Evolutionary conservation across 164 flowering plant species (phyloP).

Genomic region (Berberis vulgaris): DNA sequence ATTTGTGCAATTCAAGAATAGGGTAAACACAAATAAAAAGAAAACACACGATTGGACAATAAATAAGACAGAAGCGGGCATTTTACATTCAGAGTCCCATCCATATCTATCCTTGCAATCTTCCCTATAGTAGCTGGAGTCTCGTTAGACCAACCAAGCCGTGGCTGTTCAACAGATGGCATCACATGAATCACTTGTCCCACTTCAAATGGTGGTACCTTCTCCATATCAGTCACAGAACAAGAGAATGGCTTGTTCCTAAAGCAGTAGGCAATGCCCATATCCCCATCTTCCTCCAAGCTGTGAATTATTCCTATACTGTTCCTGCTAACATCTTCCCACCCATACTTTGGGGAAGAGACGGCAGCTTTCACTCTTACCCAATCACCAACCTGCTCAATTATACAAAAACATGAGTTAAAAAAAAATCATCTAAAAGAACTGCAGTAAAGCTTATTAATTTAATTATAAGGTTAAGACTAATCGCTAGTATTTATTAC

Average conservation of each 20-base stretch:
- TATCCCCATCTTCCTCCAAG: slow-evolving; percentile 95
- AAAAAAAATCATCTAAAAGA: neutral
- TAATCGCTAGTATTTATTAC: slow-evolving; percentile 24
- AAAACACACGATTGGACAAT: neutral
- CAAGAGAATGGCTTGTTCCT: slow-evolving; percentile 89
- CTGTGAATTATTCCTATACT: slow-evolving; percentile 90
- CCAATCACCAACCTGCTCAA: slow-evolving; percentile 90
- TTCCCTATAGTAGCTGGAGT: slow-evolving; percentile 85
- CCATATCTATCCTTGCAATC: slow-evolving; percentile 87
- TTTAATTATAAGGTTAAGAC: neutral
- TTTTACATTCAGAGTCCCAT: slow-evolving; percentile 90
- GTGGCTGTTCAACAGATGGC: slow-evolving; percentile 75
- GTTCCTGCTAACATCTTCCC: slow-evolving; percentile 87
- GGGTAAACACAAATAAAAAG: neutral
- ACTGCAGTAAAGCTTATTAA: neutral
- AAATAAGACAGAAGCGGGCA: neutral
- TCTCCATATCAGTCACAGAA: slow-evolving; percentile 94
- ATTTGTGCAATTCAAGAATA: slow-evolving; percentile 1
- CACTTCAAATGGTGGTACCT: slow-evolving; percentile 75
- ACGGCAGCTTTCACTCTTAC: slow-evolving; percentile 90
- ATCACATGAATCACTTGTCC: slow-evolving; percentile 86
- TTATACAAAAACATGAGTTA: neutral
- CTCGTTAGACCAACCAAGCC: slow-evolving; percentile 98
- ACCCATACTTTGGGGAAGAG: slow-evolving; percentile 93
- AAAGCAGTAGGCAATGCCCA: slow-evolving; percentile 93